Evolutionary conservation across 2,329 filamentous ascomycete species (phyloP), one percentile per base, ranked within the genome.

Genomic region (Botryotinia globosa): DNA sequence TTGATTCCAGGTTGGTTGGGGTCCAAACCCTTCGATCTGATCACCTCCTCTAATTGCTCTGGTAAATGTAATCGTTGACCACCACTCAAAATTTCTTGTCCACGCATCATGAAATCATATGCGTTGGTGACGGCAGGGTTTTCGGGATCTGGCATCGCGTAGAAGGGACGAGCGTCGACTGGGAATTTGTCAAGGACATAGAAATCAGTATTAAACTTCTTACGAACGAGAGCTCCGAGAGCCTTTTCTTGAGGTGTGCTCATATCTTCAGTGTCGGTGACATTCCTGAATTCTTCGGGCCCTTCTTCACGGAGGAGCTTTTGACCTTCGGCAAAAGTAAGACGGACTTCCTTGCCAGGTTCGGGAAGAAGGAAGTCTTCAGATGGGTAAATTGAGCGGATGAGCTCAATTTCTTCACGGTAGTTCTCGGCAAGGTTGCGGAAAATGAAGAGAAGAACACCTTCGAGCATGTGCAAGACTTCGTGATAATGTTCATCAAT

Each of bases 161-260:
- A 98, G 83, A 97, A 97, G 8, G 95, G 95, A 44, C 96, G 89
- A 32, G 96, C 93, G 54, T 87, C 86, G 82, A 96, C 90, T 62
- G 96, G 96, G 87, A 97, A 99, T 84, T 98, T 96, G 86, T 98
- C 95, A 75, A 99, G 88, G 34, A 97, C 91, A 85, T 97, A 98
- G 85, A 98, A 98, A 84, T 99, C 96, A 74, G 94, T 96, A 81
- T 92, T 89, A 87, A 92, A 97, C 84, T 97, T 98, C 78, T 93
- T 87, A 73, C 93, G 91, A 77, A 98, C 89, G 65, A 98, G 87
- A 39, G 90, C 90, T 73, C 96, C 96, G 14, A 98, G 90, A n/a
- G 91, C 92, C 84, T 94, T 94, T 82, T 96, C 93, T 80, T 95
- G 91, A 0, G 92, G 90, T 0, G 92, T 96, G 80, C 84, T 88